These are phyloP conservation scores for Erigeron canadensis DNA, from an alignment of 129 eudicot species.

Conservation along the genomic window DNA sequence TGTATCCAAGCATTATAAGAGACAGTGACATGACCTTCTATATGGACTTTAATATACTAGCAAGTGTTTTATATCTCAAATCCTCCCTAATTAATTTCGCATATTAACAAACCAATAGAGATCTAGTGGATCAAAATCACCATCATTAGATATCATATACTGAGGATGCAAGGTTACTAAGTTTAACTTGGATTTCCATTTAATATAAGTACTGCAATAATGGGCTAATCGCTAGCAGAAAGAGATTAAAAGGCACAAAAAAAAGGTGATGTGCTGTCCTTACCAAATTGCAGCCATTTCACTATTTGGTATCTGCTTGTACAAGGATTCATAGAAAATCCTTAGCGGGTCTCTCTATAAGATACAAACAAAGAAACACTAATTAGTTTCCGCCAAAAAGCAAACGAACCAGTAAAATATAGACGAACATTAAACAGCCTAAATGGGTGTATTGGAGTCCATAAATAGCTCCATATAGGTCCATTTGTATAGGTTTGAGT, in stretches of 20 bases:
- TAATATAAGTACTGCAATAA: background rate
- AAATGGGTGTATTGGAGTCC: background rate
- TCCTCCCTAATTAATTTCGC: background rate
- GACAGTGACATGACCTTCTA: background rate
- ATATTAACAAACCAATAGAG: background rate
- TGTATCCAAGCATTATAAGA: too few species aligned
- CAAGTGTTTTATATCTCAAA: background rate
- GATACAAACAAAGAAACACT: constrained; percentile 8
- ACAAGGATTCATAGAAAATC: constrained; percentile 80
- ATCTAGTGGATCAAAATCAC: constrained; percentile 10
- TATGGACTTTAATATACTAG: background rate
- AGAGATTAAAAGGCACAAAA: background rate
- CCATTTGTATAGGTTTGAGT: background rate
- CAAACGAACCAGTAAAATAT: background rate
- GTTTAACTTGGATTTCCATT: background rate
- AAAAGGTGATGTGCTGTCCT: constrained; percentile 5
- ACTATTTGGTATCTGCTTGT: constrained; percentile 65
- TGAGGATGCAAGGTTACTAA: background rate
- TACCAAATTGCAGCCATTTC: constrained; percentile 92
- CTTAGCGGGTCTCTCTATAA: constrained; percentile 93
- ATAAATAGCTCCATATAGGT: background rate
- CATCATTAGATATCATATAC: background rate
- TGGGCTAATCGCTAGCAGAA: background rate
- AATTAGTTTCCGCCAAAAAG: background rate
- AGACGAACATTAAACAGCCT: background rate